phyloP scores from a whole-genome alignment of 2,329 filamentous ascomycete genomes.

The Ceratocystis huliohia region DNA sequence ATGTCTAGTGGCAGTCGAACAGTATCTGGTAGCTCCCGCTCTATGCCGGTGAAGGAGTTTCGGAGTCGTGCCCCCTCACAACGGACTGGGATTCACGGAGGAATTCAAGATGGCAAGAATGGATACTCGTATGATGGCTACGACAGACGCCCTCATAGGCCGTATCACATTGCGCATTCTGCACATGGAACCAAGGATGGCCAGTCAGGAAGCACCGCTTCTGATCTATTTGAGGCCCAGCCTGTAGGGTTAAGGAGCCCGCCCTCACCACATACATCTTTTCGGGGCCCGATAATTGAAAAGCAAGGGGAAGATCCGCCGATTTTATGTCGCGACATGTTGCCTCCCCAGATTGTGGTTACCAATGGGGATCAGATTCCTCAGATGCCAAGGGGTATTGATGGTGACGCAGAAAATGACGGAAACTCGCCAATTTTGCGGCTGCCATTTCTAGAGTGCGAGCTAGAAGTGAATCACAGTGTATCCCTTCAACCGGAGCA shows the following conservation, averaged over 20 bases:
- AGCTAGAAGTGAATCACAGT: neutral
- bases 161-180: slow-evolving; percentile 13
- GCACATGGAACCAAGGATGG: neutral
- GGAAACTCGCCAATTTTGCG: neutral
- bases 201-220: neutral
- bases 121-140: slow-evolving; percentile 5
- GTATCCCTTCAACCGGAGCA: slow-evolving; percentile 11
- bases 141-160: slow-evolving; percentile 9
- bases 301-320: neutral
- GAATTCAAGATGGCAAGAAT: slow-evolving; percentile 1
- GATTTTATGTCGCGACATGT: neutral
- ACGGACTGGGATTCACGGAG: slow-evolving; percentile 7
- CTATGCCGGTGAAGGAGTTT: slow-evolving; percentile 1
- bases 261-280: neutral
- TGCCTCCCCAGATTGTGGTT: neutral
- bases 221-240: slow-evolving; percentile 3
- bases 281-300: neutral
- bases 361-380: slow-evolving; percentile 1
- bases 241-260: neutral
- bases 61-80: slow-evolving; percentile 7
- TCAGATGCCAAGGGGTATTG: neutral
- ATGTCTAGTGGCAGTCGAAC: slow-evolving; percentile 3
- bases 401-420: neutral
- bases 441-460: neutral
- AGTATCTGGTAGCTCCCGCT: slow-evolving; percentile 4